Evolutionary conservation across 495 filamentous ascomycete species (phyloP), one percentile per base, ranked within the genome.

Genomic region (Tuber calosporum): DNA sequence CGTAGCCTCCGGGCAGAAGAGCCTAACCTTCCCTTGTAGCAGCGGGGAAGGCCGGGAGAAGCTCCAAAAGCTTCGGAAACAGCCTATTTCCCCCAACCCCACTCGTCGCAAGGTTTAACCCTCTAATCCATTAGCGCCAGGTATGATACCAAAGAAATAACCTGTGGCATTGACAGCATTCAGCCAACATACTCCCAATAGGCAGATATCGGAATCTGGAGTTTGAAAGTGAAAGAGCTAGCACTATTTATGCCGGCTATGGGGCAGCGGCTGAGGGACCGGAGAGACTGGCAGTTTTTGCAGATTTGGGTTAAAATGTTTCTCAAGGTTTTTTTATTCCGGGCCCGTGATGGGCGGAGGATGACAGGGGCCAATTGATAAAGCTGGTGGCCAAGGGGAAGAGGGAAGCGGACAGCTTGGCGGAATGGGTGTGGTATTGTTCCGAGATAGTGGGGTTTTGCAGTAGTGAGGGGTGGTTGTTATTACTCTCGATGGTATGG

Each of bases 271-370:
- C 84, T 98, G 39, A 82, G 83, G 30, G 83, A 86, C 58, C 87
- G 87, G 72, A 86, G 86, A 66, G 95, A 99, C 84, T 99, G 94
- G 82, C 96, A 99, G 81, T 86, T 99, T 67, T 90, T 92, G 58
- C 93, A 97, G 83, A 92, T 92, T 15, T 99, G 96, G 95, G 97
- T 99, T 91, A 88, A 89, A 20, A 93, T 97, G 0, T 95, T 97
- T 78, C 78, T 99, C 71, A 87, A 89, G 69, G n/a, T n/a, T n/a
- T n/a, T 82, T 94, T 43, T 93, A 97, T 83, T 86, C 86, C 13
- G 89, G 90, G 72, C 83, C 86, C 19, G 82, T 90, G 15, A 81
- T 81, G 2, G 76, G 82, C 39, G 73, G 48, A 79, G 43, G 79
- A 77, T 22, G 53, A 39, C 41, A 68, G 68, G 45, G 75, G 75